These are phyloP conservation scores for Cenchrus purpureus DNA, from an alignment of 176 grass and related monocot genomes.

Conservation along the genomic window DNA sequence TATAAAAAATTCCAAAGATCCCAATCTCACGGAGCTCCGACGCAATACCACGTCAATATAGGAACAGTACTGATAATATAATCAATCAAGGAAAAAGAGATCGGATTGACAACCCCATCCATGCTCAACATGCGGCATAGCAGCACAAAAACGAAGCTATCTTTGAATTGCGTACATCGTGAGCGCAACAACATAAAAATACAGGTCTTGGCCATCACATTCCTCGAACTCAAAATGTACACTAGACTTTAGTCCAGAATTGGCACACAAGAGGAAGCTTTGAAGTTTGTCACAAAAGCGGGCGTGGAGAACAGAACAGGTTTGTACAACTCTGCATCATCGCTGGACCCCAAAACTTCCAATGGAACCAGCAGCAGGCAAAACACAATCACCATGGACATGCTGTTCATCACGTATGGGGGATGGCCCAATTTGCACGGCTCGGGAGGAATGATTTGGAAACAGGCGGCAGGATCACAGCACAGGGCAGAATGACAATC, in stretches of 20 bases:
- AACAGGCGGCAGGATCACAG: neutral
- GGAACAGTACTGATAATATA: too few species aligned
- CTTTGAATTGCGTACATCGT: too few species aligned
- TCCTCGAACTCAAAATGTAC: constrained; percentile 8
- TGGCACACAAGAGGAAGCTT: constrained; percentile 4
- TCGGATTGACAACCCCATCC: too few species aligned
- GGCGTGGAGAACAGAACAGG: constrained; percentile 21
- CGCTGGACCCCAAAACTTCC: constrained; percentile 36
- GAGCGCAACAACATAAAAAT: too few species aligned
- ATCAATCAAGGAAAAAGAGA: too few species aligned
- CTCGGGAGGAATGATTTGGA: constrained; percentile 37
- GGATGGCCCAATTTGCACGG: constrained; percentile 24
- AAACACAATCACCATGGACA: constrained; percentile 28
- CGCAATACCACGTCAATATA: too few species aligned
- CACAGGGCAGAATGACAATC: neutral
- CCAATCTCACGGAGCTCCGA: too few species aligned
- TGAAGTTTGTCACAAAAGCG: neutral
- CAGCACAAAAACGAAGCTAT: too few species aligned
- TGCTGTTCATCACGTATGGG: neutral
- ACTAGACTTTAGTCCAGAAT: neutral
- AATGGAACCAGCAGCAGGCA: constrained; percentile 21
- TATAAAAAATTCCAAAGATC: too few species aligned
- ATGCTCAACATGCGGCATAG: too few species aligned
- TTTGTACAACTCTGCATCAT: constrained; percentile 39
- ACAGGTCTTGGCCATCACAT: neutral